Base-by-base conservation (phyloP, 352 stramenopile genomes). In the Globisporangium acanthophoron region DNA sequence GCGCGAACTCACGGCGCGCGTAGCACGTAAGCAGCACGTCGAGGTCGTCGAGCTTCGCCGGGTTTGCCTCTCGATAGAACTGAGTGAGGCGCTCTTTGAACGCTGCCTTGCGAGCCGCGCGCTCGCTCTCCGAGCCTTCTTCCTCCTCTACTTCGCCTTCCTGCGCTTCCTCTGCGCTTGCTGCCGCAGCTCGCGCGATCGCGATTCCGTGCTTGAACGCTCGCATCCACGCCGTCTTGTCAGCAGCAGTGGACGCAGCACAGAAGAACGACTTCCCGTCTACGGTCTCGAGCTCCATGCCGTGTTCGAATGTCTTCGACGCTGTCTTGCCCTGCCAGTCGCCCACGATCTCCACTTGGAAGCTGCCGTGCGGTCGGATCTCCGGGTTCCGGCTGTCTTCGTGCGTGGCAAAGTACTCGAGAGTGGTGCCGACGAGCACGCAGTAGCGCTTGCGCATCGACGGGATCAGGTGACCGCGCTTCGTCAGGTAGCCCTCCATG, bases 401-500 rank as follows among this genome's bases (percentile, higher is more conserved):
- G 46, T 89, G 70, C 3, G 83, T 91, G 5, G 82, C 69, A 52
- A 74, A 92, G 58, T 90, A 89, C 35, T 63, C 71, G 18, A 92
- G 59, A 5, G 73, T 65, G 15, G 81, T 74, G 37, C 74, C 67
- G 6, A 76, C 39, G 0, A 92, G 64, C 18, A 91, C 74, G 21
- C 77, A 90, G 62, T 90, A 92, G 49, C 77, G 72, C 52, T 90
- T 90, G 15, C 76, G 66, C 80, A 92, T 89, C 3, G 80, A 90
- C 8, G 80, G 80, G 24, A 90, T 76, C 27, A 80, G 58, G 59
- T 90, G 80, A 0, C 80, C 80, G 5, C 82, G 80, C 63, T 89
- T 90, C 52, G 85, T 73, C 39, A 92, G 60, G 50, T 92, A 92
- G 0, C 83, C 83, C 58, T 91, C 77, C 72, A 92, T 88, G 12